Base-by-base conservation (phyloP, 2,329 filamentous ascomycete species). In the Botrytis cinerea region DNA sequence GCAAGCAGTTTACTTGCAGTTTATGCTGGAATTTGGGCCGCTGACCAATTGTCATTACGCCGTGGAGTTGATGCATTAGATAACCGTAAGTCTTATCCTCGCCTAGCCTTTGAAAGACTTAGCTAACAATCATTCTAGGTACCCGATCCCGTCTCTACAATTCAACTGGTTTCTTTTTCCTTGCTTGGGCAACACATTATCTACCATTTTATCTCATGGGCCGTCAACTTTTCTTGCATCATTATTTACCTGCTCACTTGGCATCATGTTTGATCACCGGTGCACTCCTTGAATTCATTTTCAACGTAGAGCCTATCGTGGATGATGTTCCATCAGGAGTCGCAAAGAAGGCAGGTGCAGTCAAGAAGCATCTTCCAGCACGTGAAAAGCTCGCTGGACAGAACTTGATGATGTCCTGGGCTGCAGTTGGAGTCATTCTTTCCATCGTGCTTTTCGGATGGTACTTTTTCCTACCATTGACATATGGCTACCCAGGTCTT, bases 201-300 rank as follows among this genome's bases (percentile, higher is more conserved):
- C 90, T 97, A 83, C 95, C 95, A 70, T 99, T 99, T 87, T 99
- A 91, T 85, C 90, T 98, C 76, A 99, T 99, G 95, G 95, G 95
- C 73, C 94, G 95, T 79, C 95, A 99, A 83, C 91, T 98, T 77
- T 99, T 99, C 90, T 84, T 99, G 78, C 96, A 99, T 83, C 96
- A 99, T 84, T 99, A 99, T 81, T 89, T 99, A 5, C 96, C 96
- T 0, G 94, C 96, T 1, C 96, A 99, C 81, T 87, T 99, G 18
- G 95, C 96, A 1, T 97, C 94, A 10, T 90, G 90, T 43, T 88
- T 99, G 54, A 95, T 99, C 35, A 93, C 96, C 0, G 96, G 96
- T 67, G 93, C 95, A 35, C 87, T 99, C 32, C 85, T 99, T 32
- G 96, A 99, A 82, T 99, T 99, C 82, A 90, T 99, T 81, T 98